Base-by-base conservation (phyloP, 176 grass and related monocot species). In the Lolium multiflorum region DNA sequence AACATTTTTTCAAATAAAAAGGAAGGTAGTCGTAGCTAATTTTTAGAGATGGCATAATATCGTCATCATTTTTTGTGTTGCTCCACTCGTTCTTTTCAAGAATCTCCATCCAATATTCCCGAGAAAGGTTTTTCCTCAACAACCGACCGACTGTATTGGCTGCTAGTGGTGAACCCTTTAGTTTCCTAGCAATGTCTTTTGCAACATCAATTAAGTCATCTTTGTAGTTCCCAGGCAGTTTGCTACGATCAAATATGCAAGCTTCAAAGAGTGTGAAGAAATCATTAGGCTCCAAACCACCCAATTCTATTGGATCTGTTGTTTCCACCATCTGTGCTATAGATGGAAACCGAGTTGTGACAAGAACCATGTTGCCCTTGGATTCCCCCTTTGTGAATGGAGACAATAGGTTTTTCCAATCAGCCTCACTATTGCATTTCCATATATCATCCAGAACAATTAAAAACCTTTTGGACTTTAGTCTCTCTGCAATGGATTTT, bases 131-230 rank as follows among this genome's bases (percentile, higher is more conserved):
- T 20, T 70, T 70, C 1, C 17, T 20, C 16, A 70, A 70, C 9
- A 70, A 41, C 0, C 66, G 8, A 5, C 66, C 66, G 3, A 70
- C 66, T 70, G 66, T 70, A 11, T 70, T 70, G 16, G 66, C 66
- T 11, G 66, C 66, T 41, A 70, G 66, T 5, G 66, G 66, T 20
- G 66, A 70, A 70, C 66, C 66, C 37, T 70, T 70, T 11, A 70
- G 35, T 20, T 41, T 70, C 16, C 0, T 70, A 5, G 16, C 66
- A 70, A 70, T 70, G 0, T 70, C 66, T 41, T 16, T 70, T 20
- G 7, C 66, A 41, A 70, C 37, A 41, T 70, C 37, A 41, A 0
- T 9, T 20, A 70, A 9, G 0, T 70, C 66, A 20, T 41, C 37
- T 20, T 10, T 35, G 41, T 41, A 70, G 11, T 70, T 35, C 7